Evolutionary conservation across 148 eudicot species (phyloP).

Genomic region (Nyssa sinensis): DNA sequence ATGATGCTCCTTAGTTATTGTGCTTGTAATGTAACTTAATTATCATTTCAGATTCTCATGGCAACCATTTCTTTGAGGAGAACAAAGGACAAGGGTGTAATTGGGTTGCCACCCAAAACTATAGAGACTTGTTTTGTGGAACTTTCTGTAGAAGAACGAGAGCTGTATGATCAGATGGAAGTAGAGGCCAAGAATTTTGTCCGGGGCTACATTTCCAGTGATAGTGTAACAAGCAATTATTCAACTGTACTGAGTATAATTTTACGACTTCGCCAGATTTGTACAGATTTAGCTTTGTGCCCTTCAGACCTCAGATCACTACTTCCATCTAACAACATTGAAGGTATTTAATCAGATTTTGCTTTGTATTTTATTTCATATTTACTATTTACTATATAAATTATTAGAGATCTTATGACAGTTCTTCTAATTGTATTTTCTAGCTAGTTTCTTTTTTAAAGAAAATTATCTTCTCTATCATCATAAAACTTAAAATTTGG

Average conservation of each 20-base stretch:
- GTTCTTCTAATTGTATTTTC: not conserved
- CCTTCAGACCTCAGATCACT: slow-evolving; percentile 72
- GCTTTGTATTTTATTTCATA: slow-evolving; percentile 2
- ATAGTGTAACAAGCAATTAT: slow-evolving; percentile 56
- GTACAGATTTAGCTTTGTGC: slow-evolving; percentile 78
- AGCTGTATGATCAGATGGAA: slow-evolving; percentile 86
- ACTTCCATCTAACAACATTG: slow-evolving; percentile 58
- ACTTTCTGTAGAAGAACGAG: slow-evolving; percentile 76
- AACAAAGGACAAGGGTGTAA: slow-evolving; percentile 71
- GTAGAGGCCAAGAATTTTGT: slow-evolving; percentile 71
- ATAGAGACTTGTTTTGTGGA: slow-evolving; percentile 64
- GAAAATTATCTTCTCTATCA: not conserved
- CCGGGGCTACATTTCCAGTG: slow-evolving; percentile 47
- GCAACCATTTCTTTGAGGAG: slow-evolving; percentile 86
- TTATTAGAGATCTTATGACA: not conserved
- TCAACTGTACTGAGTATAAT: slow-evolving; percentile 71
- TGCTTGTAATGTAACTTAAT: not conserved
- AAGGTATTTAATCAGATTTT: slow-evolving; percentile 45
- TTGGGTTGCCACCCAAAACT: slow-evolving; percentile 66
- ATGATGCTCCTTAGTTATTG: not conserved
- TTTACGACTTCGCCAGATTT: slow-evolving; percentile 89
- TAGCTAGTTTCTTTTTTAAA: not conserved
- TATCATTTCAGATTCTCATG: slow-evolving; percentile 62
- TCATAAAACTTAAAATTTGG: not conserved
- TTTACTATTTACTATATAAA: not conserved